Conservation (phyloP, 305 asterid species). For the Caryopteris hybrid region DNA sequence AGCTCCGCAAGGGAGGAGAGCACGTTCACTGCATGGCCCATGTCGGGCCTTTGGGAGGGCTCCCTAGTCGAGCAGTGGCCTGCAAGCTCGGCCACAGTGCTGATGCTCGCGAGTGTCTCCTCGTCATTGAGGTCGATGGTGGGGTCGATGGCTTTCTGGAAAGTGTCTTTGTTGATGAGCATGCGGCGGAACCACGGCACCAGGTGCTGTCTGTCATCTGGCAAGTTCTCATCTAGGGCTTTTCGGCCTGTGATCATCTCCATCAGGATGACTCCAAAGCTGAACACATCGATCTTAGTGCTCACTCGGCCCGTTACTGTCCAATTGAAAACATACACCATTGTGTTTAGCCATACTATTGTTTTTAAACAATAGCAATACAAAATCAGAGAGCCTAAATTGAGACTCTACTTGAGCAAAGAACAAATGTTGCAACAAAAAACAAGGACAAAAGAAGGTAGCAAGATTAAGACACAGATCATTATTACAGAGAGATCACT, state of each 20-base stretch:
- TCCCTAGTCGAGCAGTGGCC: slow-evolving; percentile 91
- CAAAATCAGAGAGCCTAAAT: not conserved
- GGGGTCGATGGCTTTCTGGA: slow-evolving; percentile 65
- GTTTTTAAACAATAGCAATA: not conserved
- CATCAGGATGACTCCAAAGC: slow-evolving; percentile 91
- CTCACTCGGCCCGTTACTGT: slow-evolving; percentile 93
- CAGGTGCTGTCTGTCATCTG: slow-evolving; percentile 77
- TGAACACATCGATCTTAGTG: slow-evolving; percentile 86
- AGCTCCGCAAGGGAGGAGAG: slow-evolving; percentile 83
- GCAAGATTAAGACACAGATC: not conserved
- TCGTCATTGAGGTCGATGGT: slow-evolving; percentile 53
- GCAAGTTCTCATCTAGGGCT: slow-evolving; percentile 67
- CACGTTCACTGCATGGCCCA: slow-evolving; percentile 89
- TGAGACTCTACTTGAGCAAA: not conserved
- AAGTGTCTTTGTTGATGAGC: slow-evolving; percentile 59
- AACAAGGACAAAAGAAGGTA: too few relatives aligned
- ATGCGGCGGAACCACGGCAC: slow-evolving; percentile 92
- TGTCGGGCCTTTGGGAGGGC: slow-evolving; percentile 88
- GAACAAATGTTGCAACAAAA: not conserved
- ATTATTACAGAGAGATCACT: not conserved
- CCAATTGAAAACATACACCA: not conserved
- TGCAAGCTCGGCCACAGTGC: slow-evolving; percentile 78
- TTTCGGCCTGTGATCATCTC: slow-evolving; percentile 86
- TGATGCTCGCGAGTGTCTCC: slow-evolving; percentile 65
- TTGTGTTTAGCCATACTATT: not conserved